Conservation (phyloP, 139 green algal genomes). For the Picochlorum sp. region DNA sequence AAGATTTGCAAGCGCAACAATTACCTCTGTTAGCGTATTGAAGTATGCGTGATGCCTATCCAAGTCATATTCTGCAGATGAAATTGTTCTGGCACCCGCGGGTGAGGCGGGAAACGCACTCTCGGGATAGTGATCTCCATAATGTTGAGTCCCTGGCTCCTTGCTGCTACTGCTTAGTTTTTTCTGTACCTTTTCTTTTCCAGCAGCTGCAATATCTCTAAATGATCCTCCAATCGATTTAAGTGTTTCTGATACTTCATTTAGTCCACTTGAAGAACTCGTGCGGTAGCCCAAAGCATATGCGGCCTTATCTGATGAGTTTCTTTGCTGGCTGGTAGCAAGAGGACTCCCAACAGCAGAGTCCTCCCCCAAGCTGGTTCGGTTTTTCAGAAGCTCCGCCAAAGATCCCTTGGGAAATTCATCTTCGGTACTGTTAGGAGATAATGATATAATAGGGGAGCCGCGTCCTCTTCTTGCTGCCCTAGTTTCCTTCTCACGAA, state of each 20-base stretch:
- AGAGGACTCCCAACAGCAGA: background rate
- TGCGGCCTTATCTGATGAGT: background rate
- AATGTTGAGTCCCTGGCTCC: too few species aligned
- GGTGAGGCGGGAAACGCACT: too few species aligned
- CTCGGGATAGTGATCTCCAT: too few species aligned
- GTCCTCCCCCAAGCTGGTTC: background rate
- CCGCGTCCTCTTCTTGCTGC: background rate
- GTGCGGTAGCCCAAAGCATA: background rate
- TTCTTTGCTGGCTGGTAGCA: background rate
- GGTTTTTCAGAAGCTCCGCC: background rate
- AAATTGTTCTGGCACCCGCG: too few species aligned
- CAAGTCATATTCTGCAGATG: too few species aligned
- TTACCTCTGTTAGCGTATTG: too few species aligned
- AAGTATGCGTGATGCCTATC: too few species aligned
- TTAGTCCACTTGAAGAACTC: background rate
- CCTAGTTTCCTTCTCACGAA: background rate
- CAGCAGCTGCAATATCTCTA: conserved; percentile 1
- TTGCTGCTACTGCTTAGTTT: too few species aligned
- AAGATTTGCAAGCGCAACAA: too few species aligned
- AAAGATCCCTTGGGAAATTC: background rate
- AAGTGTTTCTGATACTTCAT: background rate
- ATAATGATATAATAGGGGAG: background rate
- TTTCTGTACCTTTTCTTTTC: conserved; percentile 12
- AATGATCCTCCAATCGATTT: conserved; percentile 13
- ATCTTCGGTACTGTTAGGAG: background rate